Percentiles rank a stretch among this genome's conserved stretches.
Evolutionary conservation across 371 early-diverging fungal genomes (phyloP).

Genomic region (Mortierella sp.): DNA sequence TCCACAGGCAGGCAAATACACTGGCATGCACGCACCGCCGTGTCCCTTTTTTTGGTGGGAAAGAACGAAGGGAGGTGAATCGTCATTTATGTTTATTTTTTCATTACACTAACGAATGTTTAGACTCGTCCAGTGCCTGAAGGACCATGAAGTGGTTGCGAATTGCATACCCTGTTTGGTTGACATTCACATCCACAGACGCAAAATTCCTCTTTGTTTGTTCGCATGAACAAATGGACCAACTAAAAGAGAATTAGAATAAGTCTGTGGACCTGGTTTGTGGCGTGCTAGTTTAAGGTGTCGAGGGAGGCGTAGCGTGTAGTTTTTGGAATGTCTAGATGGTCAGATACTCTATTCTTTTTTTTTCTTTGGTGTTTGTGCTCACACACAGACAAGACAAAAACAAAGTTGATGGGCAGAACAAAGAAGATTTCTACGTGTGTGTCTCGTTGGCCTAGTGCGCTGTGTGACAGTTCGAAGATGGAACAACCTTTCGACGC

Average conservation of each 20-base stretch:
- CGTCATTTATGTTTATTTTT: neutral
- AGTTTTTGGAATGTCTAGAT: neutral
- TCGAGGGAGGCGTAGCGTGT: too few relatives aligned
- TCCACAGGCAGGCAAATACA: too few relatives aligned
- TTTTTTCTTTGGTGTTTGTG: too few relatives aligned
- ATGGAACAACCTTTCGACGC: too few relatives aligned
- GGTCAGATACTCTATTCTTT: too few relatives aligned
- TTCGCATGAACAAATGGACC: neutral
- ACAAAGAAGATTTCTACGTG: too few relatives aligned
- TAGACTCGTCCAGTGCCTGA: neutral
- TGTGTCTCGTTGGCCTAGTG: too few relatives aligned
- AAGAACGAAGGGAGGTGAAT: neutral
- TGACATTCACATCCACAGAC: neutral
- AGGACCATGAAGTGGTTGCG: neutral
- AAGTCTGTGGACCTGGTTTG: too few relatives aligned
- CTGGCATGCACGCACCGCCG: neutral
- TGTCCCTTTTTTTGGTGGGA: neutral
- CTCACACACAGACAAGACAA: too few relatives aligned
- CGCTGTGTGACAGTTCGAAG: too few relatives aligned
- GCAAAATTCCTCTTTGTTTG: neutral
- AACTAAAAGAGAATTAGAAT: neutral
- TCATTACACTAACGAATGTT: neutral
- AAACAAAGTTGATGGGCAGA: too few relatives aligned
- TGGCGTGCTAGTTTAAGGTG: too few relatives aligned
- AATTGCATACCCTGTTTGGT: neutral